These are phyloP conservation scores for Eucalyptus camaldulensis DNA, from an alignment of 345 rosid genomes.

Conservation along the genomic window DNA sequence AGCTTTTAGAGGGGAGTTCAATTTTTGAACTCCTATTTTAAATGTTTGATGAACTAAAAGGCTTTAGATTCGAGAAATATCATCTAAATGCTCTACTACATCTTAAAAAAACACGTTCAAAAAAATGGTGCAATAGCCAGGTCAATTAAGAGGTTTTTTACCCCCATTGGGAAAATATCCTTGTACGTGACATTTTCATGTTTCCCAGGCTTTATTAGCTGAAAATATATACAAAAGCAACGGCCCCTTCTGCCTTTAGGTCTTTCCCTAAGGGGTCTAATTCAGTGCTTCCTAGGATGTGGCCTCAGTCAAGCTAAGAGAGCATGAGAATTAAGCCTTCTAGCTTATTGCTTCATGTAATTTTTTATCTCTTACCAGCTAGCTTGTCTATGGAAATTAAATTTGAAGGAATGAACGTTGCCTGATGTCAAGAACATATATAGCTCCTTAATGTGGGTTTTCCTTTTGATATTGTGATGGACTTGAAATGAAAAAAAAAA, in stretches of 20 bases:
- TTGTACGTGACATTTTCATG: background rate
- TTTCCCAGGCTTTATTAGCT: background rate
- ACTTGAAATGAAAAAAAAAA: background rate
- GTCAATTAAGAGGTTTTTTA: background rate
- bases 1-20: background rate
- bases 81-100: background rate
- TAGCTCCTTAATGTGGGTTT: background rate
- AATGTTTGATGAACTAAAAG: background rate
- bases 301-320: background rate
- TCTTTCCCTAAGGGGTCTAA: background rate
- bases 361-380: background rate
- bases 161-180: background rate
- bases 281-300: background rate
- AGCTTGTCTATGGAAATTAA: background rate
- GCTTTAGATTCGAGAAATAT: background rate
- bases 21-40: background rate
- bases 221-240: background rate
- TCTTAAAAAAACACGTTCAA: background rate
- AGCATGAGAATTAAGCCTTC: background rate
- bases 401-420: background rate
- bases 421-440: background rate
- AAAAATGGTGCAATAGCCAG: background rate
- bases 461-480: background rate
- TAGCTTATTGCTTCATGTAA: background rate
- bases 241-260: background rate